Evolutionary conservation across 306 rosid genomes (phyloP), one percentile per base, ranked within the genome.

Genomic region (Quercus variabilis): DNA sequence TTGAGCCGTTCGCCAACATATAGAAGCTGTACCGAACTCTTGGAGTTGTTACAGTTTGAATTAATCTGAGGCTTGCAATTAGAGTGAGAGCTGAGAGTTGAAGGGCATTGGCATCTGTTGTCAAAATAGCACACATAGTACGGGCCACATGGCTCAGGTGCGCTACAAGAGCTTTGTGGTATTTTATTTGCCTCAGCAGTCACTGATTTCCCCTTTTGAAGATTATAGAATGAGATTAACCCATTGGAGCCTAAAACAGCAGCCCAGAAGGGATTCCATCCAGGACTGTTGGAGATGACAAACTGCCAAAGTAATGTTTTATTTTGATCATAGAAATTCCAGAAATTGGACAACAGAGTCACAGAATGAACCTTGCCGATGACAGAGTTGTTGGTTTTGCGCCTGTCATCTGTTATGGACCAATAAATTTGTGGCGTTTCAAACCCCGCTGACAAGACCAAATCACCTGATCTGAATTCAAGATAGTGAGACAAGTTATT

Each of bases 101-200:
- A 35, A 26, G 88, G 84, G 59, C 88, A 85, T 67, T 85, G 79
- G 55, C 88, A 85, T 62, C 78, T 76, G 23, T 69, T 69, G 6
- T 82, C 79, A 23, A 57, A 52, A 77, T 51, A 73, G 74, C 88
- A 85, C 25, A 79, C 85, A 55, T 19, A 73, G 38, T 79, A 83
- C 3, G 84, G 88, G 15, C 54, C 79, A 76, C 88, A 85, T 35
- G 79, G 86, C 75, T 85, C 84, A 3, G 88, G 88, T 71, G 70
- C 33, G 33, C 86, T 79, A 59, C 89, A 86, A 17, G 41, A 21
- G 11, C 70, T 73, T 21, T 46, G 74, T 26, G 88, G 88, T 35
- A 85, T 82, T 55, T 52, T 75, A 13, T 65, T 54, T 11, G 83
- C 67, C 74, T 79, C 82, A 30, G 82, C 23, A 55, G 56, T 21